A percentile compares a stretch with the other conserved stretches of the same genome.
These are phyloP conservation scores for Mycena citricolor DNA, from an alignment of 1,284 basidiomycete species.

Conservation along the genomic window DNA sequence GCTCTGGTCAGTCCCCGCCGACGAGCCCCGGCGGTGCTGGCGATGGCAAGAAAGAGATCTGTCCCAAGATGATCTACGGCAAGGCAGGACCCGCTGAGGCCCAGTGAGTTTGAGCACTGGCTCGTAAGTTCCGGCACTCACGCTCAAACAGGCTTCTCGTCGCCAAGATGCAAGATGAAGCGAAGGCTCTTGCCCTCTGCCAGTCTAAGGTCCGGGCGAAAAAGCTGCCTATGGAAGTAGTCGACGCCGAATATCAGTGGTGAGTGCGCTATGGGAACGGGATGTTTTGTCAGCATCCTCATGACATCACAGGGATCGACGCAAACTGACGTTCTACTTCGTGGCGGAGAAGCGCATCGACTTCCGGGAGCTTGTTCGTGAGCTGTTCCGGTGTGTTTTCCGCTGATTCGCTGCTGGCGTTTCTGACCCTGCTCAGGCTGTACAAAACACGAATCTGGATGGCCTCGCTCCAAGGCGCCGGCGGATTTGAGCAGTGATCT, in stretches of 20 bases:
- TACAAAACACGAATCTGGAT: conserved; percentile 84
- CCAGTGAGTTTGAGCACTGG: conserved; percentile 54
- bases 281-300: too few relatives aligned
- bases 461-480: conserved; percentile 38
- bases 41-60: conserved; percentile 79
- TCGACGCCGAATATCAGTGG: conserved; percentile 98
- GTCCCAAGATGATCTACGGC: conserved; percentile 95
- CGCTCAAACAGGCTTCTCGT: conserved; percentile 57
- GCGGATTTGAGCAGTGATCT: conserved; percentile 39
- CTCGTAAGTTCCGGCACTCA: neutral
- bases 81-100: conserved; percentile 86
- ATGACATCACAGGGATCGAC: conserved; percentile 80
- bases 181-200: conserved; percentile 89
- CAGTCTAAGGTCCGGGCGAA: conserved; percentile 89
- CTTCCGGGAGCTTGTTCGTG: conserved; percentile 93
- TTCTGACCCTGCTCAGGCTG: conserved; percentile 40
- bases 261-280: conserved; percentile 38
- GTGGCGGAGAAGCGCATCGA: conserved; percentile 95
- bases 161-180: conserved; percentile 86
- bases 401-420: neutral
- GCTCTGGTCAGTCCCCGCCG: conserved; percentile 36
- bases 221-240: conserved; percentile 96
- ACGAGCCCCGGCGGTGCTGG: conserved; percentile 51
- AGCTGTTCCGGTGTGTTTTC: conserved; percentile 75
- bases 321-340: conserved; percentile 98